These are phyloP conservation scores for Dactylellina haptotyla DNA, from an alignment of 2,329 filamentous ascomycete genomes.

Conservation along the genomic window DNA sequence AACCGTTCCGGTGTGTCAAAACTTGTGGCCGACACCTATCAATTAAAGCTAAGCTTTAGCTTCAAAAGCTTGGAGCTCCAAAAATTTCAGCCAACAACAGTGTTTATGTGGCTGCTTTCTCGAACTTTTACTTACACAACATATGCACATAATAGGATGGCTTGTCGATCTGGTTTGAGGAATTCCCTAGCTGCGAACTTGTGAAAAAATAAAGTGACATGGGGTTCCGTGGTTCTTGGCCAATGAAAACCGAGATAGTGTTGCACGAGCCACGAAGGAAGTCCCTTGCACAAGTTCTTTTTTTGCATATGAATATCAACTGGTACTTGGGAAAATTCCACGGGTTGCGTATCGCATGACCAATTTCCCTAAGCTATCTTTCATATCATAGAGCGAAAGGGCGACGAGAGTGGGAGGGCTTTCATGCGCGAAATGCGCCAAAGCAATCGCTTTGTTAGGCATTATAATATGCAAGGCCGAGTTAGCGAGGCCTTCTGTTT, in stretches of 20 bases:
- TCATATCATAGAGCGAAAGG: neutral
- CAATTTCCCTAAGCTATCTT: conserved; percentile 19
- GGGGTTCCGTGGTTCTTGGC: conserved; percentile 18
- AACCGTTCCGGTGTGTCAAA: neutral
- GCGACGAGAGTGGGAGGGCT: neutral
- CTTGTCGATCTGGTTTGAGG: conserved; percentile 44
- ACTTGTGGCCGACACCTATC: too few relatives aligned
- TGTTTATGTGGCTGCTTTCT: neutral
- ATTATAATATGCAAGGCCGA: neutral
- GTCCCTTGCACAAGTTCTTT: conserved; percentile 16
- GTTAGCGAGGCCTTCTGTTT: neutral
- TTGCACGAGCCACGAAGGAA: conserved; percentile 41
- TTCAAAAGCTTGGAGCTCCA: conserved; percentile 38
- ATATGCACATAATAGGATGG: conserved; percentile 16
- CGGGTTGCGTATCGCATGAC: conserved; percentile 39
- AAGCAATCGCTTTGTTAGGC: too few relatives aligned
- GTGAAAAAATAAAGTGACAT: conserved; percentile 18
- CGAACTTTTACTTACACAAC: conserved; percentile 18
- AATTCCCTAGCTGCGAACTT: conserved; percentile 46
- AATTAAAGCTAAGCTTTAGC: conserved; percentile 13
- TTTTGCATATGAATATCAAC: conserved; percentile 20
- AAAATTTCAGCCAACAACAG: conserved; percentile 9
- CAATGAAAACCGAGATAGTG: conserved; percentile 45
- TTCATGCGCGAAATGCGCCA: conserved; percentile 17
- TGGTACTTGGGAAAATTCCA: neutral